Conservation (phyloP, 768 basidiomycete species). For the Dentipellis sp. region DNA sequence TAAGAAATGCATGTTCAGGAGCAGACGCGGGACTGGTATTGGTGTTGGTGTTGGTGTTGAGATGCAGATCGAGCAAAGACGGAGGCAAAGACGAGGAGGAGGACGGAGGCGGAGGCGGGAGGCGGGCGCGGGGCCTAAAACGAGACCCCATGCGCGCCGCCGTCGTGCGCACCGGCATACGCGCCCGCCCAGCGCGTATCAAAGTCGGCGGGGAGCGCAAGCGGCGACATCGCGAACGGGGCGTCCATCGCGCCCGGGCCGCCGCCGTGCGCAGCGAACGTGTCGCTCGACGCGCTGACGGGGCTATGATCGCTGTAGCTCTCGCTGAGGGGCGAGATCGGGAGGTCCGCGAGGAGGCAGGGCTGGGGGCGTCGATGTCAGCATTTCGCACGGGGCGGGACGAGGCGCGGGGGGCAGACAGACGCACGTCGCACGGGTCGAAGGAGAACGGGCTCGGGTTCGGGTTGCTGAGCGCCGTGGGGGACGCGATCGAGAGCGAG, state of each 20-base stretch:
- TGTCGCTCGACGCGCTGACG: constrained; percentile 1
- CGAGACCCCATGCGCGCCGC: no score
- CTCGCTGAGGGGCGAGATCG: constrained; percentile 16
- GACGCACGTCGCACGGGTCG: constrained; percentile 9
- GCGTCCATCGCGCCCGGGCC: constrained; percentile 1
- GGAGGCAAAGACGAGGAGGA: no score
- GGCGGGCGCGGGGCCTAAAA: no score
- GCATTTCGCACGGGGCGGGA: neutral
- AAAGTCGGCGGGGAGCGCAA: constrained; percentile 9
- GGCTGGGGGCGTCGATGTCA: constrained; percentile 8
- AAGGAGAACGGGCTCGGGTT: constrained; percentile 5
- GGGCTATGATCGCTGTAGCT: constrained; percentile 13
- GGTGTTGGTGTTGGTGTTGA: no score
- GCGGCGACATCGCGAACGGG: constrained; percentile 4
- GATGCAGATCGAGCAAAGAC: no score
- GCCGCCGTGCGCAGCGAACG: constrained; percentile 5
- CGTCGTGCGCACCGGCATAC: constrained; percentile 1
- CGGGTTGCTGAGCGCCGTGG: constrained; percentile 5
- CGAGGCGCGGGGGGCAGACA: neutral
- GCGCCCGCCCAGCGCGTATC: constrained; percentile 7
- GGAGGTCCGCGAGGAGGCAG: constrained; percentile 13
- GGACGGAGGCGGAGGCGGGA: no score
- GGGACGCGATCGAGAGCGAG: constrained; percentile 10
- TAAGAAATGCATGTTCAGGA: no score
- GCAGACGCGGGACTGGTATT: no score